Evolutionary conservation across 179 eudicot species (phyloP).

Genomic region (Sideroxylon spinosum): DNA sequence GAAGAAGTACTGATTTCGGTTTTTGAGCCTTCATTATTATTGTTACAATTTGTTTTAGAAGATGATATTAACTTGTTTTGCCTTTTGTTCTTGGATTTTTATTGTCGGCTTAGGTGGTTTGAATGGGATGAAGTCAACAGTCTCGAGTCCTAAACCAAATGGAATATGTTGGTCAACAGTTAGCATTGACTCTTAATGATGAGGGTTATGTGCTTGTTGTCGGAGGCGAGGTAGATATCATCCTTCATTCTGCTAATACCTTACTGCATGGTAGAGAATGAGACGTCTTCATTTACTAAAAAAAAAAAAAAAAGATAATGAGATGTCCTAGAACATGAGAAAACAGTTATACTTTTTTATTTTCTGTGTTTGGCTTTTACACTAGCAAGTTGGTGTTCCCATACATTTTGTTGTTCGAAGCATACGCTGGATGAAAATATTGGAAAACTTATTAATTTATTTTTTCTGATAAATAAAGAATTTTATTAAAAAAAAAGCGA

Average conservation of each 20-base stretch:
- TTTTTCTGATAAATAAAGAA: too few relatives aligned
- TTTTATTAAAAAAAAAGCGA: too few relatives aligned
- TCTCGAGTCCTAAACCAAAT: conserved; percentile 56
- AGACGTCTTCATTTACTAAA: not conserved
- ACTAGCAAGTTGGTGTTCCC: not conserved
- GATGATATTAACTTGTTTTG: not conserved
- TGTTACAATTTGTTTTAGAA: not conserved
- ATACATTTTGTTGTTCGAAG: not conserved
- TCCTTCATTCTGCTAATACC: conserved; percentile 1
- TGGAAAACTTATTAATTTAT: not conserved
- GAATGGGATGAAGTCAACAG: conserved; percentile 54
- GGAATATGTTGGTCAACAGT: conserved; percentile 77
- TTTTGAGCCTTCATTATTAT: not conserved
- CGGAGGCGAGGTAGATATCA: conserved; percentile 80
- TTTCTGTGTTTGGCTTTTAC: not conserved
- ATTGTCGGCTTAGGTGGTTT: conserved; percentile 46
- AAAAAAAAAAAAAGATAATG: too few relatives aligned
- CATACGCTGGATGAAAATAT: not conserved
- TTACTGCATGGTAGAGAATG: conserved; percentile 3
- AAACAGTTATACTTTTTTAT: not conserved
- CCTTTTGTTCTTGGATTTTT: not conserved
- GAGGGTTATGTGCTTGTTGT: conserved; percentile 79
- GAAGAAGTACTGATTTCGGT: not conserved
- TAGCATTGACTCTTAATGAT: conserved; percentile 59
- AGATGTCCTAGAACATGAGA: not conserved